A percentile compares a stretch with the other conserved stretches of the same genome.
Conservation (phyloP, 2,329 filamentous ascomycete genomes). For the Arthrobotrys sphaeroides region DNA sequence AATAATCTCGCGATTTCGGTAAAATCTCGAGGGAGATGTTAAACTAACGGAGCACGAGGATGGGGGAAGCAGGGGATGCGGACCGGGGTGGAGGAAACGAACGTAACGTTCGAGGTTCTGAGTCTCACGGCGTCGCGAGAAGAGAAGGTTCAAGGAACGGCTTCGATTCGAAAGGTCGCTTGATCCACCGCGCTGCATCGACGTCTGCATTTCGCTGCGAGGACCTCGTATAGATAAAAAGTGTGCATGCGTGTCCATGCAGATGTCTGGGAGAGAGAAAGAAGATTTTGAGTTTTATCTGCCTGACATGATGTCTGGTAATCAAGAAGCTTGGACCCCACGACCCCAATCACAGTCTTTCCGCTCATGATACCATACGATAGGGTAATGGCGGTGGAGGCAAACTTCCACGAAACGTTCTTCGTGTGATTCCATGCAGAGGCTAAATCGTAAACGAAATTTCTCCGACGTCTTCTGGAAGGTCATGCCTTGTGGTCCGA, state of each 20-base stretch:
- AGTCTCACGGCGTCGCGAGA: constrained; percentile 6
- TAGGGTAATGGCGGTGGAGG: constrained; percentile 27
- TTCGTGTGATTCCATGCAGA: constrained; percentile 54
- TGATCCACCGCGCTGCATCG: constrained; percentile 35
- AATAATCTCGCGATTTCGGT: constrained; percentile 53
- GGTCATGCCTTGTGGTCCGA: constrained; percentile 42
- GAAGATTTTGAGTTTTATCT: neutral
- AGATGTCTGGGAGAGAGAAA: neutral
- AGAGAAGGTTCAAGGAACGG: neutral
- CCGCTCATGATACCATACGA: constrained; percentile 50
- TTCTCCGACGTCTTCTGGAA: constrained; percentile 53
- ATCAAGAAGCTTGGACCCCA: constrained; percentile 12
- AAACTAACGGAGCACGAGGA: constrained; percentile 44
- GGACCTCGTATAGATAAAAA: constrained; percentile 41
- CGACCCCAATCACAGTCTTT: constrained; percentile 16
- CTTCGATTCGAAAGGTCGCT: constrained; percentile 36
- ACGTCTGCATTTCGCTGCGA: constrained; percentile 22
- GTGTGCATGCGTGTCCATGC: constrained; percentile 28
- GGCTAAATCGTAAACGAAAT: constrained; percentile 52
- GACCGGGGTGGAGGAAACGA: neutral
- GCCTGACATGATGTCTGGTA: neutral
- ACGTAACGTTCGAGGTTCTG: neutral
- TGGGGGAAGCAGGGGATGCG: constrained; percentile 26
- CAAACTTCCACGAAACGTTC: constrained; percentile 48
- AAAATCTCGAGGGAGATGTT: constrained; percentile 31